Percentiles rank a stretch among this genome's conserved stretches.
phyloP scores from a whole-genome alignment of 1,284 basidiomycete species.

The Ustilago hordei region DNA sequence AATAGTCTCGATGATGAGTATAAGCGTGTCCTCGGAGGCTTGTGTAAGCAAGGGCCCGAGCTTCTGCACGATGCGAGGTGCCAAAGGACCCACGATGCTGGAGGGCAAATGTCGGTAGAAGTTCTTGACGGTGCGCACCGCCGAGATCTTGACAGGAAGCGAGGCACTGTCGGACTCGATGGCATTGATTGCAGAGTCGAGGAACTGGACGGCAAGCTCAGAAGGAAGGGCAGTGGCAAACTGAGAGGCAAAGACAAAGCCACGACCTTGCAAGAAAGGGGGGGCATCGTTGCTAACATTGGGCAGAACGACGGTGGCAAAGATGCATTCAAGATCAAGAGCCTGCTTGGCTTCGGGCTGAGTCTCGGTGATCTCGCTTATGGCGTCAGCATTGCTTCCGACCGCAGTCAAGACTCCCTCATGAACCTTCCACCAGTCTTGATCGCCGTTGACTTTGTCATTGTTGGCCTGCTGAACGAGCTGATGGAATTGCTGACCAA shows the following conservation, averaged over 20 bases:
- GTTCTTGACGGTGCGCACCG: conserved; percentile 74
- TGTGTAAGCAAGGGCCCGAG: conserved; percentile 84
- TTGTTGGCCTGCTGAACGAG: conserved; percentile 74
- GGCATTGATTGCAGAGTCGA: conserved; percentile 85
- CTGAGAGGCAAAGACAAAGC: conserved; percentile 93
- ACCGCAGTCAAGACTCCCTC: conserved; percentile 86
- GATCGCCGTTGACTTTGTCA: conserved; percentile 60
- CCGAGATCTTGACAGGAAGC: conserved; percentile 90
- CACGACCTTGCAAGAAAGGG: conserved; percentile 92
- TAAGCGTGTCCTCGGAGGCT: conserved; percentile 87
- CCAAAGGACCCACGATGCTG: conserved; percentile 75
- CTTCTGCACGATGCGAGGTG: conserved; percentile 81
- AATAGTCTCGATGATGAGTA: conserved; percentile 87
- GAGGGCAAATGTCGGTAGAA: conserved; percentile 73
- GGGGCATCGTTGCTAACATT: conserved; percentile 76
- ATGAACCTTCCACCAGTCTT: conserved; percentile 79
- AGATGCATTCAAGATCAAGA: conserved; percentile 80
- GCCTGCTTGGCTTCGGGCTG: conserved; percentile 60
- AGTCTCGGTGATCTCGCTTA: conserved; percentile 82
- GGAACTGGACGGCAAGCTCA: conserved; percentile 75
- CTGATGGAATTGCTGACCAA: conserved; percentile 60
- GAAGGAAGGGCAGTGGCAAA: conserved; percentile 81
- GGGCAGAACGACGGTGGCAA: conserved; percentile 82
- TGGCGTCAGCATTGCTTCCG: conserved; percentile 83
- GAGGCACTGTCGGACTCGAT: conserved; percentile 79